A percentile compares a stretch with the other conserved stretches of the same genome.
Conservation (phyloP, 768 basidiomycete species). For the Suillus ampliporus region DNA sequence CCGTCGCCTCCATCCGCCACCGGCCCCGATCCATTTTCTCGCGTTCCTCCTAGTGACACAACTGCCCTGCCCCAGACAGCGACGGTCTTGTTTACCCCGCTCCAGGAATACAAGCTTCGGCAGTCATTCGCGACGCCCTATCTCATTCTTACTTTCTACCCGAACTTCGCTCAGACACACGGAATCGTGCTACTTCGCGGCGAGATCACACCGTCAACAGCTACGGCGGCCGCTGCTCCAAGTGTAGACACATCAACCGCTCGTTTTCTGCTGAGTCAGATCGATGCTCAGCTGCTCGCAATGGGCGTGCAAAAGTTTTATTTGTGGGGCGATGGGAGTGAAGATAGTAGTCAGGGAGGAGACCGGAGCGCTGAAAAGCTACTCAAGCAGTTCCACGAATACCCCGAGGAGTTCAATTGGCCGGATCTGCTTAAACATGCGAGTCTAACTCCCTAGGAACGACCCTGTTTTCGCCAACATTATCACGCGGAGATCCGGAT, state of each 20-base stretch:
- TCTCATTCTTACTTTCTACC: conserved; percentile 89
- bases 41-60: conserved; percentile 22
- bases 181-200: conserved; percentile 87
- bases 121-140: conserved; percentile 89
- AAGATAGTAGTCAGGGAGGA: conserved; percentile 8
- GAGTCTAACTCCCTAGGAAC: conserved; percentile 19
- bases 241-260: conserved; percentile 26
- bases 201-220: conserved; percentile 80
- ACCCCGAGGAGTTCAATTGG: conserved; percentile 82
- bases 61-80: conserved; percentile 58
- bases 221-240: conserved; percentile 40
- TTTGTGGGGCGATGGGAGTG: conserved; percentile 53
- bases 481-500: background rate
- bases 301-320: conserved; percentile 89
- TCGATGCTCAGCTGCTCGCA: conserved; percentile 84
- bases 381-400: conserved; percentile 76
- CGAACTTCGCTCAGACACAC: conserved; percentile 83
- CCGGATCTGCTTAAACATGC: conserved; percentile 70
- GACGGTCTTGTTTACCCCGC: conserved; percentile 89
- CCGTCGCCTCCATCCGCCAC: conserved; percentile 62
- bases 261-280: conserved; percentile 69
- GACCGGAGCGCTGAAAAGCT: conserved; percentile 43
- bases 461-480: background rate
- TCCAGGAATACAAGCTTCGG: conserved; percentile 91
- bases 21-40: conserved; percentile 51